A percentile compares a stretch with the other conserved stretches of the same genome.
Evolutionary conservation across 2,329 filamentous ascomycete genomes (phyloP).

Genomic region (Ceratocystis cubensis): DNA sequence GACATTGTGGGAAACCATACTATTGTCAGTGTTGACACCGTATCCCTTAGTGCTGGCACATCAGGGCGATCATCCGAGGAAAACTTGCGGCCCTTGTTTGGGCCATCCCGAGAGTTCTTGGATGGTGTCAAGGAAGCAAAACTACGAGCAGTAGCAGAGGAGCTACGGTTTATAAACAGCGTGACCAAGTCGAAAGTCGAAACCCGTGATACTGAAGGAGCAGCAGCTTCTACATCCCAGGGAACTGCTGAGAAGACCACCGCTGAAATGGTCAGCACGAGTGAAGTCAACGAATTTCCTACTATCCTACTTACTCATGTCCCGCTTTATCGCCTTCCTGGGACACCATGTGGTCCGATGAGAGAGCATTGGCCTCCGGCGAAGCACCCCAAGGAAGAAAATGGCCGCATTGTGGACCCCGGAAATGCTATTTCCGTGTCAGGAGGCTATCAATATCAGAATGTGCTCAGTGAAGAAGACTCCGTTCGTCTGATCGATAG

Average conservation of each 20-base stretch:
- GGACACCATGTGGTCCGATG: constrained; percentile 75
- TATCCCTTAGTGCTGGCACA: constrained; percentile 66
- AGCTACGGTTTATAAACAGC: constrained; percentile 48
- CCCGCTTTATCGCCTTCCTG: constrained; percentile 68
- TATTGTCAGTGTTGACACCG: constrained; percentile 79
- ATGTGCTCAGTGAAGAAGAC: constrained; percentile 67
- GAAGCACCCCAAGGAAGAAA: constrained; percentile 34
- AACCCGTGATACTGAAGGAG: constrained; percentile 27
- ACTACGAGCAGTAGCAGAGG: constrained; percentile 53
- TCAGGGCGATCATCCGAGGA: constrained; percentile 40
- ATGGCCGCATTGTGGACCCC: constrained; percentile 38
- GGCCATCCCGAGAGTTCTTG: constrained; percentile 65
- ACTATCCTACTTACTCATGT: constrained; percentile 86
- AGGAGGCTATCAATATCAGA: constrained; percentile 90
- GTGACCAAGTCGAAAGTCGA: constrained; percentile 41
- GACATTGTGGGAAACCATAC: constrained; percentile 92
- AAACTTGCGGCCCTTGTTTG: constrained; percentile 54
- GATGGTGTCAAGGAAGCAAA: constrained; percentile 52
- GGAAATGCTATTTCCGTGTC: constrained; percentile 66
- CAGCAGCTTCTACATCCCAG: neutral
- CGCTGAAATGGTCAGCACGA: constrained; percentile 28
- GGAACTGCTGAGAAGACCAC: neutral
- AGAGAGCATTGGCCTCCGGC: constrained; percentile 73
- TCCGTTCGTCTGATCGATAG: constrained; percentile 64
- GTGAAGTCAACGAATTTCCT: constrained; percentile 53